These are phyloP conservation scores for Emydomyces testavorans DNA, from an alignment of 2,329 filamentous ascomycete genomes.

Conservation along the genomic window DNA sequence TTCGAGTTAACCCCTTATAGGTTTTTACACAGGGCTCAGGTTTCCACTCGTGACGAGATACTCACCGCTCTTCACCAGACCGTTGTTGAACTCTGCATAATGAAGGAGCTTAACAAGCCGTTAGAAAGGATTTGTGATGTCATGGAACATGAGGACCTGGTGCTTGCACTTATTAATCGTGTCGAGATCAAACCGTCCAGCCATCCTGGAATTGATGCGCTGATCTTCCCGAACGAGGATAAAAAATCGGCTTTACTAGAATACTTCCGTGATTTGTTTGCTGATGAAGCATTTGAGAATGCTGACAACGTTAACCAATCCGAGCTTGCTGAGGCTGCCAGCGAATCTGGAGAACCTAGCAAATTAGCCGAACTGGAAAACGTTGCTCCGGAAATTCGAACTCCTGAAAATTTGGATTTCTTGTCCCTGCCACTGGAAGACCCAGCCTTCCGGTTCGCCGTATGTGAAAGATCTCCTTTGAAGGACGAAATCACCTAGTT, in stretches of 20 bases:
- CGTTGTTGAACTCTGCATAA: conserved; percentile 44
- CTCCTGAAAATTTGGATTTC: conserved; percentile 42
- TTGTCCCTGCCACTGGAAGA: conserved; percentile 48
- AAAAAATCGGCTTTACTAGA: conserved; percentile 26
- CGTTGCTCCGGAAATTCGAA: conserved; percentile 2
- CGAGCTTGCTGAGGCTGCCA: conserved; percentile 9
- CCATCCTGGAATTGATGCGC: conserved; percentile 14
- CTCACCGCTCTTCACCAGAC: conserved; percentile 43
- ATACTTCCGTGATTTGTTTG: conserved; percentile 25
- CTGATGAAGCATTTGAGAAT: conserved; percentile 9
- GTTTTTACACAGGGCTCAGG: conserved; percentile 30
- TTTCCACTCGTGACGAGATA: conserved; percentile 28
- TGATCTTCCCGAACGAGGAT: conserved; percentile 26
- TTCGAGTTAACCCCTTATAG: conserved; percentile 13
- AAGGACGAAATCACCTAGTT: conserved; percentile 14
- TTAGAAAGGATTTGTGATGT: conserved; percentile 28
- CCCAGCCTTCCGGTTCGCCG: conserved; percentile 57
- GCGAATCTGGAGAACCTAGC: conserved; percentile 8
- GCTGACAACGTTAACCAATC: conserved; percentile 3
- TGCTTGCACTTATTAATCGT: conserved; percentile 25
- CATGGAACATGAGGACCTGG: conserved; percentile 22
- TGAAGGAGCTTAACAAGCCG: conserved; percentile 36
- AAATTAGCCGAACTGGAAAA: conserved; percentile 12
- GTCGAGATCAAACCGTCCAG: conserved; percentile 24
- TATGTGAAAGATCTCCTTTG: conserved; percentile 37